Conservation (phyloP, 768 basidiomycete species). For the Floccularia luteovirens region DNA sequence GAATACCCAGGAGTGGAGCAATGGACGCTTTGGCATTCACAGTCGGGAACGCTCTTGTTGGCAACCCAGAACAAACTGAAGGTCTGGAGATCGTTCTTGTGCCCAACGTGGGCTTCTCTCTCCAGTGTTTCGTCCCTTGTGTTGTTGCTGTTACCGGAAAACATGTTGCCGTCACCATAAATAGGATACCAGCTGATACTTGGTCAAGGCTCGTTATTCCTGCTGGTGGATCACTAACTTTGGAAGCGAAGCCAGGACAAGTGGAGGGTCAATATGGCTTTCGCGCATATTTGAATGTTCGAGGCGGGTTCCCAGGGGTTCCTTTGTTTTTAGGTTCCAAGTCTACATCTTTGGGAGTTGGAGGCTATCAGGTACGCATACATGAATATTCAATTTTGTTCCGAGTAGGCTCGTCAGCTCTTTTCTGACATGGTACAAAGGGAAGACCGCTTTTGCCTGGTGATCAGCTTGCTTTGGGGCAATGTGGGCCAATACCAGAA, state of each 20-base stretch:
- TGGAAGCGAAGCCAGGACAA: slow-evolving; percentile 23
- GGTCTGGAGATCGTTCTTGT: slow-evolving; percentile 47
- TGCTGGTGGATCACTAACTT: slow-evolving; percentile 29
- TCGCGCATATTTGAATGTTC: slow-evolving; percentile 46
- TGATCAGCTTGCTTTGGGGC: slow-evolving; percentile 38
- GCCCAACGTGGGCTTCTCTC: slow-evolving; percentile 30
- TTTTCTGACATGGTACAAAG: slow-evolving; percentile 20
- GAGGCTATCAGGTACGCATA: slow-evolving; percentile 48
- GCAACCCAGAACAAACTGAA: slow-evolving; percentile 42
- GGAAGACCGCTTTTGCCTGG: slow-evolving; percentile 44
- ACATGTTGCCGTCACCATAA: slow-evolving; percentile 29
- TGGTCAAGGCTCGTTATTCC: slow-evolving; percentile 46
- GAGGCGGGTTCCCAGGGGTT: slow-evolving; percentile 53
- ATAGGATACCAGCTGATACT: slow-evolving; percentile 28
- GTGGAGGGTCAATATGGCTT: slow-evolving; percentile 28
- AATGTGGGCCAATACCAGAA: slow-evolving; percentile 14
- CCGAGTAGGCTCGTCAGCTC: slow-evolving; percentile 4
- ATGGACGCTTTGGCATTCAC: slow-evolving; percentile 55
- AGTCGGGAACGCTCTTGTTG: slow-evolving; percentile 50
- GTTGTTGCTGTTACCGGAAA: slow-evolving; percentile 54
- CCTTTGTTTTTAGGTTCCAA: slow-evolving; percentile 56
- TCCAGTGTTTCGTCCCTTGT: slow-evolving; percentile 41
- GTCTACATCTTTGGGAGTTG: slow-evolving; percentile 55
- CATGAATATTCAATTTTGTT: not conserved
- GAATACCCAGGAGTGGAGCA: slow-evolving; percentile 57